phyloP scores from a whole-genome alignment of 2,329 filamentous ascomycete genomes.

The Trichoderma sp. region DNA sequence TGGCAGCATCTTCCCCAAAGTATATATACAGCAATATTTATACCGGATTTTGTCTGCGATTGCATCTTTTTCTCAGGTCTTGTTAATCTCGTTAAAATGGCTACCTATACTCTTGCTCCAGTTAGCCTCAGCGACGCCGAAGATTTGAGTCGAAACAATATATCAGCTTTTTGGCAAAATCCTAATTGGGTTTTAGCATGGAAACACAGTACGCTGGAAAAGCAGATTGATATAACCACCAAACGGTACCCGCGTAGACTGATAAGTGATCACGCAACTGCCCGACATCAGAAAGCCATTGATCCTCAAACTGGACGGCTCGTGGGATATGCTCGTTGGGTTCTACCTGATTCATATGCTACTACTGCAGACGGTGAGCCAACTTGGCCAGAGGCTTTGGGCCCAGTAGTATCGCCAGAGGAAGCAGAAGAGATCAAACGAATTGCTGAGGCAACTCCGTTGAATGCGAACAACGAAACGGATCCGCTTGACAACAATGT shows the following conservation, averaged over 20 bases:
- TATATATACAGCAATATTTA: background rate
- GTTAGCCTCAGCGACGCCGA: background rate
- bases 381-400: conserved; percentile 19
- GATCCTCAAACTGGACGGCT: conserved; percentile 25
- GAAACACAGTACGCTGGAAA: background rate
- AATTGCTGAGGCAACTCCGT: conserved; percentile 18
- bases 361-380: background rate
- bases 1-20: background rate
- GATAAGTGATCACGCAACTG: conserved; percentile 20
- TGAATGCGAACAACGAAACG: conserved; percentile 15
- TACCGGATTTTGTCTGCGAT: background rate
- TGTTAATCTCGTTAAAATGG: background rate
- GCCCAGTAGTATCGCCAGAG: background rate
- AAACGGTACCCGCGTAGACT: conserved; percentile 15
- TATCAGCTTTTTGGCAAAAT: conserved; percentile 7
- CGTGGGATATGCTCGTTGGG: conserved; percentile 27
- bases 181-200: background rate
- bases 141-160: conserved; percentile 12
- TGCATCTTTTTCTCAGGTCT: background rate
- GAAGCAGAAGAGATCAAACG: conserved; percentile 14
- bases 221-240: background rate
- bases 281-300: conserved; percentile 26
- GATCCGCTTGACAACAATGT: conserved; percentile 7
- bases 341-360: conserved; percentile 21
- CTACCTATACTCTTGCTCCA: background rate